Base-by-base conservation (phyloP, 805 yeast genomes). In the Saccharomyces mikatae region DNA sequence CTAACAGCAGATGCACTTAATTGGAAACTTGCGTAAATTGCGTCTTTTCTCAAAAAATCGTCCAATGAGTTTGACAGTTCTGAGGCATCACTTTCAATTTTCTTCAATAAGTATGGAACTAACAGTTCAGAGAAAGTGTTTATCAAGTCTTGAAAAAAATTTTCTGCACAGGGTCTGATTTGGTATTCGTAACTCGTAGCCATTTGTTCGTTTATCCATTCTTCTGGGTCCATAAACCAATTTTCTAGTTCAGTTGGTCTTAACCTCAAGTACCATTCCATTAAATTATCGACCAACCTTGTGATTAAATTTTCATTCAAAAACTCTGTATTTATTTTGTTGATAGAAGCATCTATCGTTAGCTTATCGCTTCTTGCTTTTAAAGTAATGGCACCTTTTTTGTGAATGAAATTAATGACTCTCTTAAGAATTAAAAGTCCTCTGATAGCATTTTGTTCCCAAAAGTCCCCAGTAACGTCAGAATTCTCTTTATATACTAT, bases 161-260 rank as follows among this genome's bases (percentile, higher is more conserved):
- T 84, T 61, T 89, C 96, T 0, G 96, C 89, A 70, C 97, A 89
- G 3, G 92, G 89, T 54, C 95, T 76, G 11, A 90, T 77, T 65
- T 87, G 91, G 66, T 75, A 89, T 65, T 91, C 97, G 83, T 88
- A 89, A 64, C 86, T 84, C 4, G 82, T 74, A 51, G 83, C 78
- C 54, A 84, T 72, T 60, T 90, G 96, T 63, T 89, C 96, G 58
- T 84, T 83, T 22, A 87, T 83, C 89, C 96, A 94, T 67, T 89
- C 97, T 67, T 90, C 98, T 0, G 98, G 97, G 56, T 90, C 96
- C 17, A 79, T 68, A 11, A 76, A 67, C 98, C 98, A 94, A 41
- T 81, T 74, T 61, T 87, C 95, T 49, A 92, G 68, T 65, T 91
- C 97, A 1, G 78, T 69, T 0, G 92, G 89, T 55, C 83, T 80